These are phyloP conservation scores for Gossypium davidsonii DNA, from an alignment of 441 rosid species.

Conservation along the genomic window DNA sequence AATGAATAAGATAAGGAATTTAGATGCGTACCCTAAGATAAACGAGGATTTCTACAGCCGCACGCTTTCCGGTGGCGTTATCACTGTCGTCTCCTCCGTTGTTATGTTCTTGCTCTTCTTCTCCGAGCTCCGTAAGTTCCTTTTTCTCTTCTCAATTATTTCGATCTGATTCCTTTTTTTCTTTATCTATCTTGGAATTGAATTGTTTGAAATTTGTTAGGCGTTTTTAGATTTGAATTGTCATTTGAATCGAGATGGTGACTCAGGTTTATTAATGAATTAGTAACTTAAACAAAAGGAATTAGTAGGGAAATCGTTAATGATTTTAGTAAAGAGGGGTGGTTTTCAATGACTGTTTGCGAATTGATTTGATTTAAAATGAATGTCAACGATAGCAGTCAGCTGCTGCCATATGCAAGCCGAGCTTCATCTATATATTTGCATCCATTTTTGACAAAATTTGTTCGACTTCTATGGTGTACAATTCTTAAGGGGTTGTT, in stretches of 20 bases:
- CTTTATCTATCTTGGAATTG: background rate
- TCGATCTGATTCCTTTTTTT: background rate
- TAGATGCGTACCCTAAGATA: slow-evolving; percentile 93
- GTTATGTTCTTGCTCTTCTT: slow-evolving; percentile 91
- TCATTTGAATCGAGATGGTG: background rate
- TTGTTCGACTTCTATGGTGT: background rate
- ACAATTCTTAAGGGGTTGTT: background rate
- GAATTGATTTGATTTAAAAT: background rate
- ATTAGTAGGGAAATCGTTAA: background rate
- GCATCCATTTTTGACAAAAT: background rate
- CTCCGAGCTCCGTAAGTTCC: slow-evolving; percentile 76
- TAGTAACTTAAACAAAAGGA: background rate
- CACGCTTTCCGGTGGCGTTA: slow-evolving; percentile 85
- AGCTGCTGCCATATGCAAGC: background rate
- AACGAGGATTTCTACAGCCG: slow-evolving; percentile 96
- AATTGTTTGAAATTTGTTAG: background rate
- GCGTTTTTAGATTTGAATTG: background rate
- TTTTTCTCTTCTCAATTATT: background rate
- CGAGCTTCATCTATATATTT: background rate
- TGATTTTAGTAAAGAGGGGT: background rate
- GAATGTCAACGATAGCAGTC: background rate
- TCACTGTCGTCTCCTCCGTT: slow-evolving; percentile 75
- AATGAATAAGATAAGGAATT: slow-evolving; percentile 60
- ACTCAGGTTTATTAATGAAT: background rate
- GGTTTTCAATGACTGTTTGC: background rate